Percentiles rank a stretch among this genome's conserved stretches.
Evolutionary conservation across 805 yeast genomes (phyloP).

Genomic region (Ogataea pilisensis): DNA sequence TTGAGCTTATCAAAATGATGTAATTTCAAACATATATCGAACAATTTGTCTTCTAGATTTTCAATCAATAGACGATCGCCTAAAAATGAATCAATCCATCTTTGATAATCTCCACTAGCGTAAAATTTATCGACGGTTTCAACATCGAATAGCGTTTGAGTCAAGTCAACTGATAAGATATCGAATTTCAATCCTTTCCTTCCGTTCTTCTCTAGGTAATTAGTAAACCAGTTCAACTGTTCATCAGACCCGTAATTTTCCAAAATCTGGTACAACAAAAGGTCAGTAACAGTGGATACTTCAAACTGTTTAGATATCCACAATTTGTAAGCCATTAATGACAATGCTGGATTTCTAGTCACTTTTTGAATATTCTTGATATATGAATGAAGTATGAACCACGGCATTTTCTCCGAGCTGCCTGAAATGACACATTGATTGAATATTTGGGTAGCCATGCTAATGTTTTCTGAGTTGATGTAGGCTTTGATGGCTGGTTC

Average conservation of each 20-base stretch:
- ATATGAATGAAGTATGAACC: constrained; percentile 17
- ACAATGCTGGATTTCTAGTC: constrained; percentile 20
- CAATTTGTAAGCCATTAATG: constrained; percentile 23
- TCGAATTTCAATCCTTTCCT: constrained; percentile 11
- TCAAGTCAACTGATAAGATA: constrained; percentile 13
- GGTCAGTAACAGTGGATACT: constrained; percentile 20
- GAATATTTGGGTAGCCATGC: constrained; percentile 26
- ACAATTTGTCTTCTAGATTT: constrained; percentile 8
- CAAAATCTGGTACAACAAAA: constrained; percentile 18
- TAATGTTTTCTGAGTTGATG: constrained; percentile 23
- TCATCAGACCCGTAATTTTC: constrained; percentile 16
- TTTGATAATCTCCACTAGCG: constrained; percentile 10
- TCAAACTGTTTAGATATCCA: constrained; percentile 22
- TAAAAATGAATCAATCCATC: constrained; percentile 12
- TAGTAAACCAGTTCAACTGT: constrained; percentile 22
- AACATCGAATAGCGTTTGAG: constrained; percentile 4
- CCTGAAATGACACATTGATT: constrained; percentile 25
- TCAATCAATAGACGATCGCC: constrained; percentile 5
- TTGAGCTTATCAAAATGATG: constrained; percentile 10
- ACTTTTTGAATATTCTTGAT: constrained; percentile 16
- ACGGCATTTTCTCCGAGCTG: constrained; percentile 9
- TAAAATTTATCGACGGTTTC: constrained; percentile 12
- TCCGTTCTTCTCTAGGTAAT: constrained; percentile 10
- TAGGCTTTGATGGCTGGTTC: constrained; percentile 23
- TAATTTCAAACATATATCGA: constrained; percentile 18